Evolutionary conservation across 2,329 filamentous ascomycete genomes (phyloP).

Genomic region (Microdochium nivale): DNA sequence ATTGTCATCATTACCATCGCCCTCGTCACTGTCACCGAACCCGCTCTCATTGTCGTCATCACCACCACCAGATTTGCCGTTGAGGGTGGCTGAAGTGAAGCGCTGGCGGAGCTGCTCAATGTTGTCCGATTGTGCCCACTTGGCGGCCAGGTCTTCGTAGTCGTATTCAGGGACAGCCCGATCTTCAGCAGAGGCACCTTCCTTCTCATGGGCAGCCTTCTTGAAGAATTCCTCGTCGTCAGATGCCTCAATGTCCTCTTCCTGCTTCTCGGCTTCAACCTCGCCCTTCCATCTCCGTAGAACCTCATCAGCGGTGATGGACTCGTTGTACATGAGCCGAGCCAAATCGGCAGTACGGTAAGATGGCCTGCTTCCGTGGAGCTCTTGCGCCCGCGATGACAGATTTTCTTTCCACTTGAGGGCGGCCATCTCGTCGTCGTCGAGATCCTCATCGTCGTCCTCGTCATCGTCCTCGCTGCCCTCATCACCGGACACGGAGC

Average conservation of each 20-base stretch:
- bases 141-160: conserved; percentile 70
- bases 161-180: conserved; percentile 71
- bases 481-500: conserved; percentile 63
- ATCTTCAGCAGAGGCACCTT: conserved; percentile 67
- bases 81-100: conserved; percentile 64
- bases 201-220: conserved; percentile 53
- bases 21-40: conserved; percentile 36
- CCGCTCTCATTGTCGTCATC: conserved; percentile 42
- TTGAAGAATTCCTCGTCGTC: conserved; percentile 59
- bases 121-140: conserved; percentile 76
- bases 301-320: conserved; percentile 66
- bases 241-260: conserved; percentile 48
- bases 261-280: conserved; percentile 43
- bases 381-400: conserved; percentile 59
- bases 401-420: conserved; percentile 87
- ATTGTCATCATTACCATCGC: conserved; percentile 40
- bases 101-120: conserved; percentile 65
- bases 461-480: conserved; percentile 34
- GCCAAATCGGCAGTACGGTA: conserved; percentile 79
- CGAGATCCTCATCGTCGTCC: conserved; percentile 37
- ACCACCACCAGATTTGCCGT: conserved; percentile 45
- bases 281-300: conserved; percentile 74
- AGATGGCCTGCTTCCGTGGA: conserved; percentile 61
- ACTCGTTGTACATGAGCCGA: conserved; percentile 80
- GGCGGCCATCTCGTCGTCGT: conserved; percentile 62